Evolutionary conservation across 2,329 filamentous ascomycete species (phyloP), one percentile per base, ranked within the genome.

Genomic region (Xylariaceae sp.): DNA sequence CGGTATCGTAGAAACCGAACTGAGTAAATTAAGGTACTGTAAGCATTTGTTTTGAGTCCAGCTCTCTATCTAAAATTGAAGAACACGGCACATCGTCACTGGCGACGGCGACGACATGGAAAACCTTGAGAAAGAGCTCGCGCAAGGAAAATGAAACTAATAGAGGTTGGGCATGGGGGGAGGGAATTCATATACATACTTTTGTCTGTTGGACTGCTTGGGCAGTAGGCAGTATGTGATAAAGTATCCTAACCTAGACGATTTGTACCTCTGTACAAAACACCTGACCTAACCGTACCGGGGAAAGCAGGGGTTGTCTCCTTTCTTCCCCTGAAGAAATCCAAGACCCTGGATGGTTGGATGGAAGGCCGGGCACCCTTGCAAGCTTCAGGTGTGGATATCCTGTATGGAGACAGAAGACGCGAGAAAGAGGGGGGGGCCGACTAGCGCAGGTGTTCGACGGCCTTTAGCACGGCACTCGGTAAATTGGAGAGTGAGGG

Each of bases 21-120:
- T 43, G 38, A 29, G 14, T 31, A 34, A 46, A 51, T 39, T 40
- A 46, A 44, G 42, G 43, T 40, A 44, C 48, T 34, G 42, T 48
- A 48, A 47, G 45, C 39, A 37, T 44, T 38, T 34, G 43, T 31
- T 32, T 40, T 29, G 47, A 51, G 47, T 36, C 43, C 47, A 50
- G 49, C 47, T 48, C 49, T 48, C 31, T 27, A 46, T 38, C 44
- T 48, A 48, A 38, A 44, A 48, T 36, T 11, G 38, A 47, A 41
- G 35, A 40, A 38, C 36, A 12, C 29, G 29, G 38, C 38, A 39
- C 46, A 47, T 49, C 46, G 39, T 49, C 16, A 26, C 39, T 34
- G 9, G 31, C 14, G 40, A 44, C 21, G 24, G 36, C 32, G 44
- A 43, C 29, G 35, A 33, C 36, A 33, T 36, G 15, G 16, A 24